Base-by-base conservation (phyloP, 306 rosid genomes). In the Quercus dentata region DNA sequence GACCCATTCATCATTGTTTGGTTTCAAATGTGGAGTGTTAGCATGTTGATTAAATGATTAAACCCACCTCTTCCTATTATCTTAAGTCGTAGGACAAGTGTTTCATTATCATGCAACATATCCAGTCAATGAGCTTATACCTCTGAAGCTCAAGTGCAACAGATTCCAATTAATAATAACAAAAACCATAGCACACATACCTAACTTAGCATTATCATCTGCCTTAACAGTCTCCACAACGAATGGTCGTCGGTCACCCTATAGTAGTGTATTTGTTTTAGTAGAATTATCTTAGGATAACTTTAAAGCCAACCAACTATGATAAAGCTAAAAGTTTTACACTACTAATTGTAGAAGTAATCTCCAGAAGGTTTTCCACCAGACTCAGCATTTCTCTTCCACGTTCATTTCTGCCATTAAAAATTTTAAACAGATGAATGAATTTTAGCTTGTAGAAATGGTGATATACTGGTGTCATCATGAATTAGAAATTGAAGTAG, bases 191-290 rank as follows among this genome's bases (percentile, higher is more conserved):
- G 46, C 21, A 78, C 62, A 79, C 88, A 4, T 88, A 94, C 97
- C 99, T 74, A 91, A 61, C 86, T 94, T 94, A 73, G 99, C 99
- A 83, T 79, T 63, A 85, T 94, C 99, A 83, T 94, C 99, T 21
- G 97, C 99, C 85, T 92, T 94, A 41, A 94, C 97, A 65, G 99
- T 92, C 89, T 94, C 99, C 91, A 87, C 84, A 54, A 90, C 97
- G 80, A 92, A 92, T 28, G 94, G 95, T 73, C 86, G 86, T 69
- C 99, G 89, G 72, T 81, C 69, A 58, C 99, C 99, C 99, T 94
- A 91, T 86, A 79, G 69, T 30, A 75, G 78, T 77, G 12, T 44
- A 62, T 19, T 6, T 1, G 69, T 23, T 61, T 25, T 21, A n/a
- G 41, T 31, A 54, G 51, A 76, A 61, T 76, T 69, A 79, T 30